Percentiles rank a stretch among this genome's conserved stretches.
phyloP scores from a whole-genome alignment of 495 filamentous ascomycete species.

The Aspergillus wentii region DNA sequence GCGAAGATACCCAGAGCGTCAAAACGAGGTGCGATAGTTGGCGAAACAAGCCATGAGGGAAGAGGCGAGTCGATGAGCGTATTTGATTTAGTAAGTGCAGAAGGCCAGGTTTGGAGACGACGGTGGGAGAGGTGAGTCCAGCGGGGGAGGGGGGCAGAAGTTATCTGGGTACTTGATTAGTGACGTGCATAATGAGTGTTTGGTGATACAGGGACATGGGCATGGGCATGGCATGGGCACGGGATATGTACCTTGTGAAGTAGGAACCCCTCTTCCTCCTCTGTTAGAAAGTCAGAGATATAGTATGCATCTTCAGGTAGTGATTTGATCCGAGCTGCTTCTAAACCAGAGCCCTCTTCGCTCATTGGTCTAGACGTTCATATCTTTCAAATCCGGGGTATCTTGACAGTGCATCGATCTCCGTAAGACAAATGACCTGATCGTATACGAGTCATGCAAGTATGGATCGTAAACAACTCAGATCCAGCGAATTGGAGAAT shows the following conservation, averaged over 20 bases:
- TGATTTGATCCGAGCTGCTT: conserved; percentile 47
- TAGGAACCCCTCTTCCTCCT: conserved; percentile 66
- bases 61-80: conserved; percentile 71
- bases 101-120: conserved; percentile 87
- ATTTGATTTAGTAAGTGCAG: conserved; percentile 64
- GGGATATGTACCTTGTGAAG: conserved; percentile 55
- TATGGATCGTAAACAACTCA: no score
- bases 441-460: no score
- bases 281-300: conserved; percentile 79
- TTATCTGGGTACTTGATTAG: conserved; percentile 23
- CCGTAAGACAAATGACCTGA: no score
- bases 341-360: no score
- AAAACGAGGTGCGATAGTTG: conserved; percentile 62
- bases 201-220: no score
- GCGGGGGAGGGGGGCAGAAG: conserved; percentile 60
- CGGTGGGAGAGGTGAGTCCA: conserved; percentile 85
- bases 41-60: conserved; percentile 69
- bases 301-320: conserved; percentile 75
- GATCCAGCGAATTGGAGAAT: no score
- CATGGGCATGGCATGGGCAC: conserved; percentile 2
- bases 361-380: no score
- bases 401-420: background rate
- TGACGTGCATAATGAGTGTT: no score
- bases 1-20: conserved; percentile 57
- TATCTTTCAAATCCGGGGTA: no score